Evolutionary conservation across 2,329 filamentous ascomycete species (phyloP).

Genomic region (Penicillium sp.): DNA sequence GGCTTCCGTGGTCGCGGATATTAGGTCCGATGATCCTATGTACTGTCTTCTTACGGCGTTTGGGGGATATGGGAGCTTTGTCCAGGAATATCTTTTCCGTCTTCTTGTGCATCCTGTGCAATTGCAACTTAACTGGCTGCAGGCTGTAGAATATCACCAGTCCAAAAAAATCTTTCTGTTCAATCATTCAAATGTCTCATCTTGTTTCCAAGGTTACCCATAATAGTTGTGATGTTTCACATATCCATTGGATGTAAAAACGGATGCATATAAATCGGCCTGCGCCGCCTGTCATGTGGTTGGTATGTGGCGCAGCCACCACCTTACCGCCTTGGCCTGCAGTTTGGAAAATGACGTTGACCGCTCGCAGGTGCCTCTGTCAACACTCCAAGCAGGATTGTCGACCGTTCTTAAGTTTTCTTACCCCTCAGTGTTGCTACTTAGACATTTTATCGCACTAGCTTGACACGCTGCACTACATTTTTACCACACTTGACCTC

Average conservation of each 20-base stretch:
- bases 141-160: conserved; percentile 36
- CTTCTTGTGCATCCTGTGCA: conserved; percentile 41
- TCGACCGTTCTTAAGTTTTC: conserved; percentile 18
- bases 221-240: not conserved
- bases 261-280: not conserved
- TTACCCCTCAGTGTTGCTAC: conserved; percentile 14
- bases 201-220: conserved; percentile 14
- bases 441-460: conserved; percentile 5
- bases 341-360: conserved; percentile 42
- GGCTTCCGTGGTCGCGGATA: conserved; percentile 30
- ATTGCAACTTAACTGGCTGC: conserved; percentile 31
- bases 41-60: conserved; percentile 48
- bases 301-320: conserved; percentile 26
- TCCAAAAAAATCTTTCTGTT: conserved; percentile 28
- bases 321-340: conserved; percentile 23
- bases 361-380: conserved; percentile 33
- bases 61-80: conserved; percentile 43
- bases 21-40: conserved; percentile 20
- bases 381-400: conserved; percentile 35
- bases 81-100: conserved; percentile 39
- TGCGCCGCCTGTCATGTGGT: not conserved
- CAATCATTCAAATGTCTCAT: conserved; percentile 10
- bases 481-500: conserved; percentile 6
- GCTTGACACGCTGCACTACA: conserved; percentile 5
- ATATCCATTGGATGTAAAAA: not conserved